These are phyloP conservation scores for Fusarium sp. DNA, from an alignment of 2,329 filamentous ascomycete genomes.

Conservation along the genomic window DNA sequence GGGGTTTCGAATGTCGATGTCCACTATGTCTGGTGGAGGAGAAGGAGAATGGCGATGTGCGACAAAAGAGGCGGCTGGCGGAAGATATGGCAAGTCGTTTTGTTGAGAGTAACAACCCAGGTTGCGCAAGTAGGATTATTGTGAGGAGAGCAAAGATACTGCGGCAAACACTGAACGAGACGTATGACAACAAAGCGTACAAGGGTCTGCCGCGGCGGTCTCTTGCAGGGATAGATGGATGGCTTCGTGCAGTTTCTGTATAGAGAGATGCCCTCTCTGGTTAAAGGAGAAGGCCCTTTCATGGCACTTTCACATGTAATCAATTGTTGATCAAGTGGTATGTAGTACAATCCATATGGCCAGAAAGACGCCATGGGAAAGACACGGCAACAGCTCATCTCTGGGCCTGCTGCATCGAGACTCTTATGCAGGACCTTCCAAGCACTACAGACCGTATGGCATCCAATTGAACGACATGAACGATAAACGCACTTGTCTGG, in stretches of 20 bases:
- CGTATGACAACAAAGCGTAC: conserved; percentile 48
- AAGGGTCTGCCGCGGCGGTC: conserved; percentile 44
- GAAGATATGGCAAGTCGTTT: conserved; percentile 43
- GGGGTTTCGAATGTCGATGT: conserved; percentile 56
- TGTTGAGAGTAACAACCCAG: conserved; percentile 2
- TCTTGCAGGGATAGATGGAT: conserved; percentile 45
- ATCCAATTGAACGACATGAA: too few species aligned
- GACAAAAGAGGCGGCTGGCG: conserved; percentile 38
- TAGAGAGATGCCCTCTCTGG: too few species aligned
- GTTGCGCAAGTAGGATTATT: conserved; percentile 31
- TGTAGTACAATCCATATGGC: not conserved
- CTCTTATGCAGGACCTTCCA: not conserved
- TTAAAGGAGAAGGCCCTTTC: too few species aligned
- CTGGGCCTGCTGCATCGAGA: not conserved
- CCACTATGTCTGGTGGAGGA: conserved; percentile 52
- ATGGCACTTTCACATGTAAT: too few species aligned
- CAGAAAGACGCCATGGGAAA: too few species aligned
- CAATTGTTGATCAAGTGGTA: too few species aligned
- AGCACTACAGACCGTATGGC: too few species aligned
- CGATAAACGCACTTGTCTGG: too few species aligned
- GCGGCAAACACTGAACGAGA: conserved; percentile 40
- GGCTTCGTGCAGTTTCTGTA: conserved; percentile 35
- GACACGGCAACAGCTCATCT: not conserved
- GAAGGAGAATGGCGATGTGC: conserved; percentile 29
- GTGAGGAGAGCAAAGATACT: conserved; percentile 46